Conservation (phyloP, 169 alveolate genomes). For the Cryptosporidium baileyi region DNA sequence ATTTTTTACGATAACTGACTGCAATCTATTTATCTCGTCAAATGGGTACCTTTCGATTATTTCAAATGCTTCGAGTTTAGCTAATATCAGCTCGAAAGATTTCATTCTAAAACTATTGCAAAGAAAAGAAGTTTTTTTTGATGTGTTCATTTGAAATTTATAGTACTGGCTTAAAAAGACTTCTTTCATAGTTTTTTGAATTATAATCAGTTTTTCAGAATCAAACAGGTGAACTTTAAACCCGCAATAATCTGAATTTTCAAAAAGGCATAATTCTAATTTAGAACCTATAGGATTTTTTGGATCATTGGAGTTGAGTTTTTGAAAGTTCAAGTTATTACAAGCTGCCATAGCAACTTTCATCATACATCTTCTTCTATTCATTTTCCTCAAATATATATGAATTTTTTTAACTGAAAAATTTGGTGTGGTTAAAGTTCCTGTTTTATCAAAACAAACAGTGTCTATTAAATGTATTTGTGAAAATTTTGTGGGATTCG, state of each 20-base stretch:
- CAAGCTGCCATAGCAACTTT: conserved; percentile 27
- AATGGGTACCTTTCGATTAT: conserved; percentile 30
- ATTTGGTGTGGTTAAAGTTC: conserved; percentile 13
- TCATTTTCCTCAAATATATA: not conserved
- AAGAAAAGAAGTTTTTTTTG: not conserved
- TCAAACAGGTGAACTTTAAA: not conserved
- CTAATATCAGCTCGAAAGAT: conserved; percentile 9
- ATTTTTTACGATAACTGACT: conserved; percentile 8
- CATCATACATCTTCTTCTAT: not conserved
- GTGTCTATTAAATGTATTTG: conserved; percentile 19
- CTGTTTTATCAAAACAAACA: conserved; percentile 52
- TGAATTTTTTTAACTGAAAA: not conserved
- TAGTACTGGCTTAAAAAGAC: not conserved
- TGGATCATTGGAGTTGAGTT: no score
- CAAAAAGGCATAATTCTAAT: conserved; percentile 13
- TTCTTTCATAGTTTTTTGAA: not conserved
- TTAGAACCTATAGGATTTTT: conserved; percentile 45
- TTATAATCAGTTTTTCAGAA: conserved; percentile 27
- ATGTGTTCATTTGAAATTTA: not conserved
- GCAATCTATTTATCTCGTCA: conserved; percentile 26
- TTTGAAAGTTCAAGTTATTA: conserved; percentile 25
- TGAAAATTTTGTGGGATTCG: conserved; percentile 11
- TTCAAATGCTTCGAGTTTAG: conserved; percentile 13
- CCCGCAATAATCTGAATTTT: conserved; percentile 30
- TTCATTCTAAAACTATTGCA: no score